Conservation (phyloP, 2,329 filamentous ascomycete species). For the Trichothecium sympodiale region DNA sequence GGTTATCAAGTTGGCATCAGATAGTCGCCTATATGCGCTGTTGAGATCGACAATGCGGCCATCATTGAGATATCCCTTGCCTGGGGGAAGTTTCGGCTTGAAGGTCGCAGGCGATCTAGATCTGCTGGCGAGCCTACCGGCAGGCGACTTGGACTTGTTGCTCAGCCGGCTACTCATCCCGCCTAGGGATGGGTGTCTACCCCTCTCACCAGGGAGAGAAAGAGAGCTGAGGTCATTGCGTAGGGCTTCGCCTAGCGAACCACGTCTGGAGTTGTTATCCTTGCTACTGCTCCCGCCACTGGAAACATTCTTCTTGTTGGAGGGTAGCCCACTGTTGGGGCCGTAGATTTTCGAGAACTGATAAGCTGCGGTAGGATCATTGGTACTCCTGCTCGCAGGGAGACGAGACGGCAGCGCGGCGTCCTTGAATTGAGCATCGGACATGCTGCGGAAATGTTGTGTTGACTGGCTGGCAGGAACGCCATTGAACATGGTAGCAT, state of each 20-base stretch:
- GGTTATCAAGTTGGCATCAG: slow-evolving; percentile 56
- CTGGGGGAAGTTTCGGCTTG: slow-evolving; percentile 14
- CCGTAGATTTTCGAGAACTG: slow-evolving; percentile 49
- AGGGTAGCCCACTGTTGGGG: too few species aligned
- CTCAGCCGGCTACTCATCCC: slow-evolving; percentile 16
- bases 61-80: slow-evolving; percentile 42
- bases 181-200: slow-evolving; percentile 27
- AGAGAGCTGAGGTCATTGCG: slow-evolving; percentile 40
- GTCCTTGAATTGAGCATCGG: slow-evolving; percentile 38
- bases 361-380: slow-evolving; percentile 41
- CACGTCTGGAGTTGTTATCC: slow-evolving; percentile 13
- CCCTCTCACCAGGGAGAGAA: slow-evolving; percentile 34
- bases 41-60: slow-evolving; percentile 55
- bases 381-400: slow-evolving; percentile 9
- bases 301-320: too few species aligned
- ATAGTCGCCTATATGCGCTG: slow-evolving; percentile 59
- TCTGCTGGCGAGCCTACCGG: slow-evolving; percentile 30
- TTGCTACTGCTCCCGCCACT: slow-evolving; percentile 21
- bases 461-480: slow-evolving; percentile 10
- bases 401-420: slow-evolving; percentile 30
- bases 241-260: slow-evolving; percentile 40
- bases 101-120: slow-evolving; percentile 25
- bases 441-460: slow-evolving; percentile 40
- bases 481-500: slow-evolving; percentile 9
- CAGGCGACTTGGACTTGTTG: slow-evolving; percentile 41